These are phyloP conservation scores for Mucor circinelloides DNA, from an alignment of 371 early-diverging fungal genomes.

Conservation along the genomic window DNA sequence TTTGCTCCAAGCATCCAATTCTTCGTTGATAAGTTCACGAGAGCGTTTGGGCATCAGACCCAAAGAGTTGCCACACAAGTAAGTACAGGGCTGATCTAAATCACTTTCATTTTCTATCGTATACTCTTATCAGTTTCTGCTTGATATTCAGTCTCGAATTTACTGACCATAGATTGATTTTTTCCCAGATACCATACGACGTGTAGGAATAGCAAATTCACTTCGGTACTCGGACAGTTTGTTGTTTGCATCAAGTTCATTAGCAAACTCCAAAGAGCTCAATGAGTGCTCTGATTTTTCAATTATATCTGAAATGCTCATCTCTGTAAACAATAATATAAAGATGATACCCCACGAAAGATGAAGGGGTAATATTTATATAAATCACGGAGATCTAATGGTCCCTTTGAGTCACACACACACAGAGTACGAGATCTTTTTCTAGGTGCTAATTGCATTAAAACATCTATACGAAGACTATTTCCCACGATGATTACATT, in stretches of 20 bases:
- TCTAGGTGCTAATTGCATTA: neutral
- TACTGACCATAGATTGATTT: slow-evolving; percentile 14
- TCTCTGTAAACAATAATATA: neutral
- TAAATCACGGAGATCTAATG: neutral
- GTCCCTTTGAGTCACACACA: neutral
- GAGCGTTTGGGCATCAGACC: slow-evolving; percentile 85
- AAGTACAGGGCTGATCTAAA: slow-evolving; percentile 60
- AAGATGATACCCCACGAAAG: neutral
- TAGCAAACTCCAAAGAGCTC: slow-evolving; percentile 48
- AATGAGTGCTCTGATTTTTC: neutral
- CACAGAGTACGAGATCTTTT: neutral
- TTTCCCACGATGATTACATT: neutral
- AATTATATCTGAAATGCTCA: neutral
- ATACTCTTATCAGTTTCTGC: neutral
- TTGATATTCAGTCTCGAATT: no score
- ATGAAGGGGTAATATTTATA: neutral
- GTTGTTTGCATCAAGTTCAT: slow-evolving; percentile 62
- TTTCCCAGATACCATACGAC: slow-evolving; percentile 39
- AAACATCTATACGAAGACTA: neutral
- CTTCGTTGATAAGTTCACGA: slow-evolving; percentile 73
- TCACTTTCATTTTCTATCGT: slow-evolving; percentile 18
- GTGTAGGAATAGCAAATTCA: slow-evolving; percentile 73
- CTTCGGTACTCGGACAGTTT: slow-evolving; percentile 55
- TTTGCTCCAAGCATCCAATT: slow-evolving; percentile 88
- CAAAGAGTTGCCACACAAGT: slow-evolving; percentile 94